Conservation (phyloP, 179 eudicot genomes). For the Patellifolia procumbens region DNA sequence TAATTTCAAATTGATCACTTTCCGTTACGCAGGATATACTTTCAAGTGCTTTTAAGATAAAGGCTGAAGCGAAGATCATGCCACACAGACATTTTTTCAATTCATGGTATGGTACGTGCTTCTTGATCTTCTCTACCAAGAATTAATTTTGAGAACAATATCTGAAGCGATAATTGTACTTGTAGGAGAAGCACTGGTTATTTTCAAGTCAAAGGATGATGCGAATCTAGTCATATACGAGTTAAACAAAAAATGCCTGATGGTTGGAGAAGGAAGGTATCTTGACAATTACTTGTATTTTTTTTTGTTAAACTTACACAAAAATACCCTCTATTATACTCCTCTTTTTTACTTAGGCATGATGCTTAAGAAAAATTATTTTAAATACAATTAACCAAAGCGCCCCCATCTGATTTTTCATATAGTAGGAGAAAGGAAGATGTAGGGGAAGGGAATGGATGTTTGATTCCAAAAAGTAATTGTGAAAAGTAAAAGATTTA, state of each 20-base stretch:
- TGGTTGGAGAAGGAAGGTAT: slow-evolving; percentile 38
- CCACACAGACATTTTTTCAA: slow-evolving; percentile 24
- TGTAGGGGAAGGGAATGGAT: too few species aligned
- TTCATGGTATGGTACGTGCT: slow-evolving; percentile 30
- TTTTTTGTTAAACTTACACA: not conserved
- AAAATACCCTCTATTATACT: too few species aligned
- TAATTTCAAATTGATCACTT: too few species aligned
- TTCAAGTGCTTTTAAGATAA: slow-evolving; percentile 26
- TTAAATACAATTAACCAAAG: too few species aligned
- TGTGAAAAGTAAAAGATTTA: too few species aligned
- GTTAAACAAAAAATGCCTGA: slow-evolving; percentile 27
- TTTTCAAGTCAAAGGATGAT: slow-evolving; percentile 23
- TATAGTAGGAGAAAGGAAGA: too few species aligned
- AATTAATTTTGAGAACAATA: not conserved
- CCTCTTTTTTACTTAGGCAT: too few species aligned
- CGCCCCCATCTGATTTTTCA: too few species aligned
- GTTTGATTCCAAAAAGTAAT: too few species aligned
- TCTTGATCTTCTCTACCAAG: not conserved
- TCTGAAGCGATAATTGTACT: not conserved
- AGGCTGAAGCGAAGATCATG: slow-evolving; percentile 36
- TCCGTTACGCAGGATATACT: slow-evolving; percentile 36
- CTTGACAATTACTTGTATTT: not conserved
- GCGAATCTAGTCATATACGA: slow-evolving; percentile 27
- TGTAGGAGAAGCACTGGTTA: slow-evolving; percentile 39
- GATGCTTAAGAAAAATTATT: too few species aligned